Evolutionary conservation across 2,329 filamentous ascomycete genomes (phyloP).

Genomic region (Aspergillus floridensis): DNA sequence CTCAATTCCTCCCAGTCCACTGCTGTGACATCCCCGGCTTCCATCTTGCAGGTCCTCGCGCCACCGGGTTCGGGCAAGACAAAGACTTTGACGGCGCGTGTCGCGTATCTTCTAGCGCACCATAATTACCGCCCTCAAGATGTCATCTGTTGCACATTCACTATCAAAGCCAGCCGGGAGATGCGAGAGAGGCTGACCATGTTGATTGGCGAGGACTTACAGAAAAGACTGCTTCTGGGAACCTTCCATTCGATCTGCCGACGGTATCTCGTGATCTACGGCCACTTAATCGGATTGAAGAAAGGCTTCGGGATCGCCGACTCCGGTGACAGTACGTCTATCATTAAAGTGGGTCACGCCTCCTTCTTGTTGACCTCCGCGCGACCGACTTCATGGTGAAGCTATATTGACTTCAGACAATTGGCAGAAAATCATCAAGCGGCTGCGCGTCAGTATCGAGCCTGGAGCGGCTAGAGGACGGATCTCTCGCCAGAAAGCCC

Average conservation of each 20-base stretch:
- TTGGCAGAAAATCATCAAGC: constrained; percentile 68
- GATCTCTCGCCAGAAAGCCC: constrained; percentile 66
- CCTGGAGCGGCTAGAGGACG: constrained; percentile 67
- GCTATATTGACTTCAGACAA: constrained; percentile 10
- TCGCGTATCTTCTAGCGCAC: constrained; percentile 79
- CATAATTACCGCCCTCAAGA: constrained; percentile 74
- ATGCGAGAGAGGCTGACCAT: constrained; percentile 86
- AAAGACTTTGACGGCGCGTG: constrained; percentile 87
- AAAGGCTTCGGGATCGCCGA: constrained; percentile 91
- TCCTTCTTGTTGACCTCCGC: neutral
- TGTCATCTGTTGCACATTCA: constrained; percentile 94
- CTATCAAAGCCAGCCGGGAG: constrained; percentile 87
- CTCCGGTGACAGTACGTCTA: constrained; percentile 71
- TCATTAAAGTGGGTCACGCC: constrained; percentile 58
- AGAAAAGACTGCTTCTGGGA: constrained; percentile 76
- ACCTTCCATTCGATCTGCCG: constrained; percentile 94
- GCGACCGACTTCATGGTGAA: neutral
- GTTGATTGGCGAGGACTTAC: constrained; percentile 73
- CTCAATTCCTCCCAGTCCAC: constrained; percentile 64
- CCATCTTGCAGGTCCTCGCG: constrained; percentile 61
- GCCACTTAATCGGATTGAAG: constrained; percentile 75
- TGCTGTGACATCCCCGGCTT: constrained; percentile 62
- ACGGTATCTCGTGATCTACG: constrained; percentile 79
- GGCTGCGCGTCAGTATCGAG: constrained; percentile 66
- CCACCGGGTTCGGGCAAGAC: constrained; percentile 80